phyloP scores from a whole-genome alignment of 2,329 filamentous ascomycete species.

The Nothophaeocryptopus gaeumannii region DNA sequence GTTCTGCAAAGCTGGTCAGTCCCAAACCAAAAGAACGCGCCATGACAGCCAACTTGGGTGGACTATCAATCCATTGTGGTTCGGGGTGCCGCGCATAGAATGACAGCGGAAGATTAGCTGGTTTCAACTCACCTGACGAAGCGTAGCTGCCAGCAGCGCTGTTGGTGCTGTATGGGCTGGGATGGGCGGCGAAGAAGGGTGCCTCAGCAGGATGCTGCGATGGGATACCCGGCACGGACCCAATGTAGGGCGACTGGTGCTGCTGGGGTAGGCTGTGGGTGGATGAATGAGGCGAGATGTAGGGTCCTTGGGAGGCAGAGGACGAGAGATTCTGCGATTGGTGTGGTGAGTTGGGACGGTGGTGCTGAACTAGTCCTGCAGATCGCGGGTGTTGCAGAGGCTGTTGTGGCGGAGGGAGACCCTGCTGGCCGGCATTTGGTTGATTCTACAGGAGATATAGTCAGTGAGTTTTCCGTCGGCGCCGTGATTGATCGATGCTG shows the following conservation, averaged over 20 bases:
- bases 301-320: slow-evolving; percentile 56
- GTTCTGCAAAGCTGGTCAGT: slow-evolving; percentile 64
- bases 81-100: slow-evolving; percentile 10
- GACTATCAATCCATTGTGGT: slow-evolving; percentile 19
- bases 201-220: slow-evolving; percentile 66
- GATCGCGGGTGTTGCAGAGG: slow-evolving; percentile 70
- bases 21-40: slow-evolving; percentile 24
- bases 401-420: slow-evolving; percentile 60
- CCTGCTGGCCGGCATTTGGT: slow-evolving; percentile 51
- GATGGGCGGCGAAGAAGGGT: slow-evolving; percentile 72
- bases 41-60: slow-evolving; percentile 19
- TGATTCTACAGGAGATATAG: slow-evolving; percentile 26
- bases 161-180: slow-evolving; percentile 78
- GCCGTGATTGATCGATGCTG: slow-evolving; percentile 16
- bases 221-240: slow-evolving; percentile 60
- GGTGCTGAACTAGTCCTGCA: slow-evolving; percentile 69
- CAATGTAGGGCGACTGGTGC: slow-evolving; percentile 63
- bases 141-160: slow-evolving; percentile 81
- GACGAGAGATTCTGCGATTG: slow-evolving; percentile 57
- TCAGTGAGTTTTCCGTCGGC: slow-evolving; percentile 20
- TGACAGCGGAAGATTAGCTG: slow-evolving; percentile 18
- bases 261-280: slow-evolving; percentile 52
- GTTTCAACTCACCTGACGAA: slow-evolving; percentile 68
- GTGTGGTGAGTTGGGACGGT: slow-evolving; percentile 64
- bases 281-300: slow-evolving; percentile 66